Evolutionary conservation across 345 rosid genomes (phyloP).

Genomic region (Gossypium thurberi): DNA sequence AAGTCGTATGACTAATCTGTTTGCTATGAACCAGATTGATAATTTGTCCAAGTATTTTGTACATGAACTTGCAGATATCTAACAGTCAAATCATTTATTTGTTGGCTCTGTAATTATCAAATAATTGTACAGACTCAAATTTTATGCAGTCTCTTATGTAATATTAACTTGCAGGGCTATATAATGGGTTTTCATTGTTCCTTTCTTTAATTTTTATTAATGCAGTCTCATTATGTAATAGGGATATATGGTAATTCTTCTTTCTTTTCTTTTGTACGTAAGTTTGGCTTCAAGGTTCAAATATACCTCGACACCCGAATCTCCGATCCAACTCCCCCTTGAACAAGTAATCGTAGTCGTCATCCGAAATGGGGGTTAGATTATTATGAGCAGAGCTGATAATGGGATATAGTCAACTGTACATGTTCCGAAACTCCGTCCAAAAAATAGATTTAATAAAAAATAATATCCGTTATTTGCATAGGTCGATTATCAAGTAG

Average conservation of each 20-base stretch:
- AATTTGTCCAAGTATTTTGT: constrained; percentile 36
- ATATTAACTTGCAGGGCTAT: neutral
- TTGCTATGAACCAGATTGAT: constrained; percentile 21
- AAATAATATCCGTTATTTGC: too few species aligned
- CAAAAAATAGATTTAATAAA: too few species aligned
- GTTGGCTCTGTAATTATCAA: neutral
- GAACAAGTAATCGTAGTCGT: constrained; percentile 61
- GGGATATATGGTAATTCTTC: too few species aligned
- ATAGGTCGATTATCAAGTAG: too few species aligned
- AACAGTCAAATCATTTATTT: neutral
- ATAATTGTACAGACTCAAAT: neutral
- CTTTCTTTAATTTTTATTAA: neutral
- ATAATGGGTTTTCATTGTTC: neutral
- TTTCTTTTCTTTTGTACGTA: too few species aligned
- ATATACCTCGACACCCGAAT: constrained; percentile 42
- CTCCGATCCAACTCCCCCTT: constrained; percentile 72
- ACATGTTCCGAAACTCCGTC: too few species aligned
- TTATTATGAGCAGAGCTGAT: neutral
- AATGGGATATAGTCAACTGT: neutral
- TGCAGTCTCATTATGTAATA: too few species aligned
- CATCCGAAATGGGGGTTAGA: constrained; percentile 27
- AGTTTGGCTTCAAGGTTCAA: too few species aligned
- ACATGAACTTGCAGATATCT: constrained; percentile 36
- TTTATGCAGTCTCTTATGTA: neutral
- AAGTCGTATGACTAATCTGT: constrained; percentile 24